Percentiles rank a stretch among this genome's conserved stretches.
These are phyloP conservation scores for Tuber calosporum DNA, from an alignment of 495 filamentous ascomycete species.

Conservation along the genomic window DNA sequence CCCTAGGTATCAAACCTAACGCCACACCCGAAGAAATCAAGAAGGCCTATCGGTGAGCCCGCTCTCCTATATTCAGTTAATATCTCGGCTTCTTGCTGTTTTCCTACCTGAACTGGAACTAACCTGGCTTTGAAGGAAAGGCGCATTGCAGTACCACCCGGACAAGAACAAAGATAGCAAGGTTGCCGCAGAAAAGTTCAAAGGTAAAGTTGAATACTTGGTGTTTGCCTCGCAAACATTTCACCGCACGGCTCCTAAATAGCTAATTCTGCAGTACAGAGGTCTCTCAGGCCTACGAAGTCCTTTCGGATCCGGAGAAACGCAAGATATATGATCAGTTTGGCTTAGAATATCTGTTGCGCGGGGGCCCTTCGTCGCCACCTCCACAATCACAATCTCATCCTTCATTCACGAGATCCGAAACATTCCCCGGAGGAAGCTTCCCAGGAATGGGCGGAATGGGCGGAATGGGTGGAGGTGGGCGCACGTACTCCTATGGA, in stretches of 20 bases:
- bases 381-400: slow-evolving; percentile 46
- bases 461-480: slow-evolving; percentile 32
- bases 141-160: slow-evolving; percentile 85
- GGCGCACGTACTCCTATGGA: slow-evolving; percentile 29
- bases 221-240: neutral
- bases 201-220: slow-evolving; percentile 47
- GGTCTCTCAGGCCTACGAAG: slow-evolving; percentile 92
- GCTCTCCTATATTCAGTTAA: slow-evolving; percentile 1
- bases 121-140: slow-evolving; percentile 54
- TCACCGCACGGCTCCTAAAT: neutral
- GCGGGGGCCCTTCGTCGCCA: slow-evolving; percentile 68
- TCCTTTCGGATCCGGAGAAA: slow-evolving; percentile 94
- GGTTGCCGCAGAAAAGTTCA: slow-evolving; percentile 77
- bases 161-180: slow-evolving; percentile 97
- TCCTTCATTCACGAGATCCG: slow-evolving; percentile 52
- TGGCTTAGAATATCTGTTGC: slow-evolving; percentile 84
- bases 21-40: slow-evolving; percentile 91
- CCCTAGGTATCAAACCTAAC: slow-evolving; percentile 64
- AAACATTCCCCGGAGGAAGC: slow-evolving; percentile 50
- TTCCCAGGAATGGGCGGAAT: slow-evolving; percentile 44
- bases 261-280: slow-evolving; percentile 48
- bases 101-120: slow-evolving; percentile 5
- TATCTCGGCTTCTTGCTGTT: slow-evolving; percentile 6
- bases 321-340: slow-evolving; percentile 92
- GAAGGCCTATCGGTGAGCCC: slow-evolving; percentile 79